A percentile compares a stretch with the other conserved stretches of the same genome.
phyloP scores from a whole-genome alignment of 768 basidiomycete species.

The Psilocybe cyanescens region DNA sequence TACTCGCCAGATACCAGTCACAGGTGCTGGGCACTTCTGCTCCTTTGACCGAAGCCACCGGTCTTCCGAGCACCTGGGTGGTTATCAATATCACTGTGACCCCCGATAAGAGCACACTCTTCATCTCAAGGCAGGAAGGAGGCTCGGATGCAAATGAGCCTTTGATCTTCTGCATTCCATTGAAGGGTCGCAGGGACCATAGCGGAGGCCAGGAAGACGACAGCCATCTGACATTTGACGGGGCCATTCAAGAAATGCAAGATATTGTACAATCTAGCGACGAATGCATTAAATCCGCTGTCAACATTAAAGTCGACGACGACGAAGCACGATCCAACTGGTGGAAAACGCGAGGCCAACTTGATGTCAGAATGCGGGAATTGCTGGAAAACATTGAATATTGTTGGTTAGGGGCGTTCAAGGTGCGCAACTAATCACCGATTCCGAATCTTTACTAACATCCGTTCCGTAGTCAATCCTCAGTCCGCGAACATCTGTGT shows the following conservation, averaged over 20 bases:
- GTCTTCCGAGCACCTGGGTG: conserved; percentile 80
- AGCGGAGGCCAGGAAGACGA: conserved; percentile 70
- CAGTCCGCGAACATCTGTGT: conserved; percentile 46
- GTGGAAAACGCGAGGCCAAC: conserved; percentile 81
- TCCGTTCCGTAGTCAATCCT: conserved; percentile 58
- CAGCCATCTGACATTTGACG: conserved; percentile 72
- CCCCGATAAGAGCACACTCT: conserved; percentile 80
- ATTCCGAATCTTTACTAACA: conserved; percentile 1
- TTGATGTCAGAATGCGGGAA: conserved; percentile 78
- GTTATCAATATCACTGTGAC: conserved; percentile 84
- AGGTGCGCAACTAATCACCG: conserved; percentile 52
- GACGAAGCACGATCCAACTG: conserved; percentile 69
- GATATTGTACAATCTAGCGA: conserved; percentile 85
- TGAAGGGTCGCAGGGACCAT: conserved; percentile 81
- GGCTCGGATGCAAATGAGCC: conserved; percentile 48
- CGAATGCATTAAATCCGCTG: conserved; percentile 72
- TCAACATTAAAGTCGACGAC: conserved; percentile 70
- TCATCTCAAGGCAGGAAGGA: conserved; percentile 78
- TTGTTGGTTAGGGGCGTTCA: conserved; percentile 97
- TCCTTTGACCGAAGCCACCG: conserved; percentile 40
- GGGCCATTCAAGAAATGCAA: conserved; percentile 71
- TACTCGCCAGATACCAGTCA: conserved; percentile 58
- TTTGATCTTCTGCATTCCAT: conserved; percentile 86
- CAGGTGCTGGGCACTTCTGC: conserved; percentile 43
- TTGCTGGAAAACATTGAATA: conserved; percentile 89